phyloP scores from a whole-genome alignment of 202 grass and related monocot species.

The Zoysia matrella region DNA sequence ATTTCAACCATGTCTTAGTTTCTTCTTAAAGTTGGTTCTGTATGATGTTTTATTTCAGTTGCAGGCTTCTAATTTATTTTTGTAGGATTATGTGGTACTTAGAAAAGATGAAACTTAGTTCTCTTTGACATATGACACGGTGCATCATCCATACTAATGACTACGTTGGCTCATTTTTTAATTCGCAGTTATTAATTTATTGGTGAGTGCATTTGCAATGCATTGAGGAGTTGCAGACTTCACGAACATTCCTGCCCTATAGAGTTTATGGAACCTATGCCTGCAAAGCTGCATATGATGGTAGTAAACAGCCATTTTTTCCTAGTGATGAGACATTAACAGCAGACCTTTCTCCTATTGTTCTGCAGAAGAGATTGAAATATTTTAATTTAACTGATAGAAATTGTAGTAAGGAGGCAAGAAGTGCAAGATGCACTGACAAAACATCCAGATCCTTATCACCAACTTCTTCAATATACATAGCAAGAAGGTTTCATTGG shows the following conservation, averaged over 20 bases:
- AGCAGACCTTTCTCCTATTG: neutral
- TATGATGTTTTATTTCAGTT: neutral
- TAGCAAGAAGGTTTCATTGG: neutral
- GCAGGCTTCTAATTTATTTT: neutral
- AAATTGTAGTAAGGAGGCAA: neutral
- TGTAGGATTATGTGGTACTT: neutral
- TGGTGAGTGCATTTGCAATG: constrained; percentile 4
- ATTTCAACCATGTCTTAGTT: neutral
- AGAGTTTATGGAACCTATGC: neutral
- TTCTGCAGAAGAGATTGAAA: neutral
- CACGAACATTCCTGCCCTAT: neutral
- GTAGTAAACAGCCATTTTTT: neutral
- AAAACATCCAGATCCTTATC: neutral
- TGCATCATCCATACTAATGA: constrained; percentile 1
- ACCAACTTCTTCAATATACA: neutral
- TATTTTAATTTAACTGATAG: neutral
- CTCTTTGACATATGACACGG: neutral
- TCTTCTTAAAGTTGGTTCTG: neutral
- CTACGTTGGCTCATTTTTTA: neutral
- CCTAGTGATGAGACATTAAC: neutral
- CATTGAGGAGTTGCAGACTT: neutral
- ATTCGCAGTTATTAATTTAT: constrained; percentile 2
- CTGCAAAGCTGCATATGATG: constrained; percentile 1
- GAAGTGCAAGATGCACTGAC: neutral
- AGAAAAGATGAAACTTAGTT: neutral